Base-by-base conservation (phyloP, 352 stramenopile genomes). In the Phytophthora chlamydospora region DNA sequence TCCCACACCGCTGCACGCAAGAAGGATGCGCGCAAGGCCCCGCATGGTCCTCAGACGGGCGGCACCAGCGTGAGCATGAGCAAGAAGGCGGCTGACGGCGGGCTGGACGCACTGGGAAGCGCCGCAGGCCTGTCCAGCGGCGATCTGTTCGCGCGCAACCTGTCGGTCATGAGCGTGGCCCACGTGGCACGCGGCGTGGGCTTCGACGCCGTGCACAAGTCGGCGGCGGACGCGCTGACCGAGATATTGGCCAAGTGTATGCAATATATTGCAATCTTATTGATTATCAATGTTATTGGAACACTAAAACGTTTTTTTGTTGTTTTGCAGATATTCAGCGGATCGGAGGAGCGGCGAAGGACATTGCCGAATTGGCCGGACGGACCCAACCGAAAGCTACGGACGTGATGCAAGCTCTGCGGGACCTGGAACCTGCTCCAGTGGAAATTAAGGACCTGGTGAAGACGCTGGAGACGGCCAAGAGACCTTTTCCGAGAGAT, bases 161-260 rank as follows among this genome's bases (percentile, higher is more conserved):
- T 89, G 43, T 73, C 76, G 5, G 45, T 80, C 7, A 85, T 89
- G 73, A 68, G 76, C 16, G 60, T 85, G 14, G 77, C 79, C 0
- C 68, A 89, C 54, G 64, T 83, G 16, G 76, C 75, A 1, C 62
- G 69, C 0, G 77, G 75, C 42, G 79, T 75, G 29, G 79, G 79
- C 55, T 89, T 87, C 47, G 76, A 87, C 35, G 64, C 65, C 4
- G 66, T 89, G 24, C 76, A 89, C 41, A 73, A 77, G 42, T 80
- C 71, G 3, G 79, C 79, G 10, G 67, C 65, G 13, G 78, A 82
- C 58, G 76, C 71, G 29, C 61, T 89, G 6, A 68, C 73, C 13
- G 76, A 87, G 27, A 78, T 89, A 34, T 49, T 89, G 40, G 76
- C 70, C 21, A 76, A 77, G 57, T 88, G 75, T 83, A 62, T 21